phyloP scores from a whole-genome alignment of 805 yeast genomes.

The Spathaspora girioi region DNA sequence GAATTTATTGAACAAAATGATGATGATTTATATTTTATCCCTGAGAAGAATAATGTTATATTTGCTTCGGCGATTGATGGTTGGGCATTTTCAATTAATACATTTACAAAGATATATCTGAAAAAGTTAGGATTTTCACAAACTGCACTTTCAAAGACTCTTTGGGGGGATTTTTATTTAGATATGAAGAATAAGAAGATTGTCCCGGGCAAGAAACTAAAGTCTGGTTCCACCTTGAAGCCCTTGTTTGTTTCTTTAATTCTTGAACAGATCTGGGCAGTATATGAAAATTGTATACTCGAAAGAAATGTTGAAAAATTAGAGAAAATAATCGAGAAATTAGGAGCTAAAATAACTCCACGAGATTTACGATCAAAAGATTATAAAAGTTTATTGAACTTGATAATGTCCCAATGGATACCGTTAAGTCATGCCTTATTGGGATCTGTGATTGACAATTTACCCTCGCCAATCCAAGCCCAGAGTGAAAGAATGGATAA shows the following conservation, averaged over 20 bases:
- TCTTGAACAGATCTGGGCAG: constrained; percentile 87
- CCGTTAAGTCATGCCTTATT: constrained; percentile 87
- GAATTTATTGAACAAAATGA: constrained; percentile 76
- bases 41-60: constrained; percentile 82
- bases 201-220: constrained; percentile 59
- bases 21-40: constrained; percentile 79
- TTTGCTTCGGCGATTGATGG: constrained; percentile 93
- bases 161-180: constrained; percentile 92
- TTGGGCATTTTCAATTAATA: constrained; percentile 93
- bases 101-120: constrained; percentile 83
- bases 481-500: constrained; percentile 70
- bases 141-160: constrained; percentile 71
- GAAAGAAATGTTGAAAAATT: constrained; percentile 68
- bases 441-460: constrained; percentile 74
- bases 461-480: constrained; percentile 80
- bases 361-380: constrained; percentile 82
- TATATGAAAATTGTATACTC: constrained; percentile 67
- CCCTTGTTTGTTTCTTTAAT: constrained; percentile 86
- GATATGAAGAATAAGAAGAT: constrained; percentile 90
- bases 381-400: constrained; percentile 53
- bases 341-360: constrained; percentile 65
- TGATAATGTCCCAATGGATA: constrained; percentile 87
- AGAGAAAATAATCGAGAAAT: constrained; percentile 68
- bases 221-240: constrained; percentile 48
- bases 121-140: constrained; percentile 81